phyloP scores from a whole-genome alignment of 768 basidiomycete genomes.

The Clavulina sp. region DNA sequence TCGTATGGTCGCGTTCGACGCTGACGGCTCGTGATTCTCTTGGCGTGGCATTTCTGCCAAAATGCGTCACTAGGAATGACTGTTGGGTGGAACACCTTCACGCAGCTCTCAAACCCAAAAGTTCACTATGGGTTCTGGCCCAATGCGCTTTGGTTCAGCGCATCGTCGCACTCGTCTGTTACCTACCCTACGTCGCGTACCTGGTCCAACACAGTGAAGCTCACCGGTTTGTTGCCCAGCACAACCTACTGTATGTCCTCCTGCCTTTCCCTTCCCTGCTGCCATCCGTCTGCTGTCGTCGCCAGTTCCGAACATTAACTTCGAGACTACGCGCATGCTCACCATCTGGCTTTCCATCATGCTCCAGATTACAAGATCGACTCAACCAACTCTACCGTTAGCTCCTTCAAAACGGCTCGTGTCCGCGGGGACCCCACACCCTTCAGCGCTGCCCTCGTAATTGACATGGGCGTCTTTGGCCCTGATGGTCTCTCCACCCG shows the following conservation, averaged over 20 bases:
- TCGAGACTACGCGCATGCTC: background rate
- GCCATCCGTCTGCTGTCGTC: too few relatives aligned
- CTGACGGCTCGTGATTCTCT: background rate
- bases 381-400: background rate
- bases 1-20: too few relatives aligned
- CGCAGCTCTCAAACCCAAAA: background rate
- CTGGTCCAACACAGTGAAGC: background rate
- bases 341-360: background rate
- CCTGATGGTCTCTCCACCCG: background rate
- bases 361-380: background rate
- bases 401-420: background rate
- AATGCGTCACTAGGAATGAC: background rate
- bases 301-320: too few relatives aligned
- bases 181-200: background rate
- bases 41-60: background rate
- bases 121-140: background rate
- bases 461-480: background rate
- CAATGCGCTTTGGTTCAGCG: background rate
- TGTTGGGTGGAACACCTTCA: background rate
- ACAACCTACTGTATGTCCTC: background rate
- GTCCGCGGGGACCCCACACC: background rate
- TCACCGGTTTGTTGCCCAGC: background rate
- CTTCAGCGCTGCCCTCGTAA: background rate
- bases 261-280: background rate
- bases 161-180: background rate